Conservation (phyloP, 805 yeast species). For the Lachancea kluyveri region DNA sequence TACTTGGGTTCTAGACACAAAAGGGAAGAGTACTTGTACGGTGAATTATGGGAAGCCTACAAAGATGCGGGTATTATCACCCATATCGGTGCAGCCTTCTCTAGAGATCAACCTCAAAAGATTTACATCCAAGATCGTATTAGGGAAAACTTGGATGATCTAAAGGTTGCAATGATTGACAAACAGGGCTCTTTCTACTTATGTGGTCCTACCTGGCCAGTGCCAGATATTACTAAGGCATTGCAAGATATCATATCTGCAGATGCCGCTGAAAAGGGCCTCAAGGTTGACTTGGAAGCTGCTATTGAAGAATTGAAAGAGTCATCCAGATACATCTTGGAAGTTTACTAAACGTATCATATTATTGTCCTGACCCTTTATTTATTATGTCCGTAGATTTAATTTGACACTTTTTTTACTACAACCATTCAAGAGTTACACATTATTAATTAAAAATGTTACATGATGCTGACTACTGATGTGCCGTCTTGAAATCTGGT, state of each 20-base stretch:
- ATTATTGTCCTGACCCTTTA: too few species aligned
- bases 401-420: too few species aligned
- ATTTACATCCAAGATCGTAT: slow-evolving; percentile 93
- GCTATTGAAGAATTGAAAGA: slow-evolving; percentile 93
- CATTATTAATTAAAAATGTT: slow-evolving; percentile 12
- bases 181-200: slow-evolving; percentile 87
- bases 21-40: slow-evolving; percentile 91
- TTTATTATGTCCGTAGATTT: too few species aligned
- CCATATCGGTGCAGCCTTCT: slow-evolving; percentile 95
- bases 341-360: slow-evolving; percentile 71
- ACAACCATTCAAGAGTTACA: neutral
- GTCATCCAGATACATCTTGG: slow-evolving; percentile 83
- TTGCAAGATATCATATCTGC: slow-evolving; percentile 69
- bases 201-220: slow-evolving; percentile 99
- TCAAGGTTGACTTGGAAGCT: slow-evolving; percentile 61
- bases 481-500: slow-evolving; percentile 97
- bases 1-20: slow-evolving; percentile 93
- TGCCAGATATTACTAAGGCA: slow-evolving; percentile 90
- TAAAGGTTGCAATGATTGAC: slow-evolving; percentile 72
- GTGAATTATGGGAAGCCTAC: slow-evolving; percentile 96
- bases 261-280: slow-evolving; percentile 66
- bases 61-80: slow-evolving; percentile 88
- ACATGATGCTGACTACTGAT: slow-evolving; percentile 76
- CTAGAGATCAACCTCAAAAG: slow-evolving; percentile 94
- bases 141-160: slow-evolving; percentile 62